Evolutionary conservation across 1,284 basidiomycete species (phyloP).

Genomic region (Puccinia sorghi): DNA sequence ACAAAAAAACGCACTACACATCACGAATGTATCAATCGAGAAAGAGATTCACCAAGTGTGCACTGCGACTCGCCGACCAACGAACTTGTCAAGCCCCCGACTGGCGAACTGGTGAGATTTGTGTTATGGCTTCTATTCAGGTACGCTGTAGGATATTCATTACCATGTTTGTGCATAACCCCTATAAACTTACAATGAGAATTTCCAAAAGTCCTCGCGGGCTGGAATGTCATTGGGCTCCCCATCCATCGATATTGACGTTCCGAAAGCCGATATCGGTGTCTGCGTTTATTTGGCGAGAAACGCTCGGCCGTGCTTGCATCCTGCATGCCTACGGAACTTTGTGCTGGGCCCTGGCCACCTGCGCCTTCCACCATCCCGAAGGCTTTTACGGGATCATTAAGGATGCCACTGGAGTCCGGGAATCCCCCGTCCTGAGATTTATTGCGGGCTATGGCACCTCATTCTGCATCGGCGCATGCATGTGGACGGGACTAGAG

Average conservation of each 20-base stretch:
- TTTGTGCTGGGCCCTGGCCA: conserved; percentile 32
- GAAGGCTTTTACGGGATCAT: conserved; percentile 34
- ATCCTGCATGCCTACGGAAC: conserved; percentile 27
- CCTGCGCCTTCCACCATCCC: conserved; percentile 33
- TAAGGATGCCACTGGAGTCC: conserved; percentile 18
- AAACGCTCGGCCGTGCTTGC: not conserved
- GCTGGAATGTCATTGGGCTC: conserved; percentile 22
- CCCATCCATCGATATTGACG: conserved; percentile 29
- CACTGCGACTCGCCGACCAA: conserved; percentile 1
- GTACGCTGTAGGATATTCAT: conserved; percentile 21
- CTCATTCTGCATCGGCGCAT: conserved; percentile 41
- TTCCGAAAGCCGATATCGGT: conserved; percentile 31
- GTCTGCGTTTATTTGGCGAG: conserved; percentile 15
- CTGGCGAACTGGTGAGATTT: conserved; percentile 28
- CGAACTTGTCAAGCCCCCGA: not conserved
- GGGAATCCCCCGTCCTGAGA: not conserved
- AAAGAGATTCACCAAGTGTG: not conserved
- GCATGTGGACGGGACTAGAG: conserved; percentile 40
- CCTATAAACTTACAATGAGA: not conserved
- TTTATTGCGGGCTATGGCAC: conserved; percentile 35
- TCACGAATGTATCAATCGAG: not conserved
- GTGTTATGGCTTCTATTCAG: conserved; percentile 43
- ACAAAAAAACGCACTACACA: conserved; percentile 3
- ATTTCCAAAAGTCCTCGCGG: conserved; percentile 41
- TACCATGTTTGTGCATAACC: not conserved